A percentile compares a stretch with the other conserved stretches of the same genome.
phyloP scores from a whole-genome alignment of 169 alveolate species.

The Plasmodium vinckei region DNA sequence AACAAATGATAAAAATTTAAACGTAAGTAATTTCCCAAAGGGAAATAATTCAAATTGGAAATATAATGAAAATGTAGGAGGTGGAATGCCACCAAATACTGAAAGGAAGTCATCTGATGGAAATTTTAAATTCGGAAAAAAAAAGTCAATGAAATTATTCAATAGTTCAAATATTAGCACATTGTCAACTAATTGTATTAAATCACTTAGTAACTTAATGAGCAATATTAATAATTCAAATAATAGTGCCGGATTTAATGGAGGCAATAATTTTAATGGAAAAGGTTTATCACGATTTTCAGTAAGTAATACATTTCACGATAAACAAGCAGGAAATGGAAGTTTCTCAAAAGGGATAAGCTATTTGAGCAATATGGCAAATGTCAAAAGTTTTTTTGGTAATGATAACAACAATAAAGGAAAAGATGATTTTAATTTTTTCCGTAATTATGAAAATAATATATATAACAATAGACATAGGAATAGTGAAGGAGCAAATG shows the following conservation, averaged over 20 bases:
- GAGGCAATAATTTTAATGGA: not conserved
- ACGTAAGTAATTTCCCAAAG: slow-evolving; percentile 22
- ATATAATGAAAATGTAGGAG: not conserved
- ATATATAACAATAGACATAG: not conserved
- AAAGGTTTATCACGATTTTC: not conserved
- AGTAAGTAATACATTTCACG: slow-evolving; percentile 1
- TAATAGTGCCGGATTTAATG: slow-evolving; percentile 10
- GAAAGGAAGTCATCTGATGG: slow-evolving; percentile 30
- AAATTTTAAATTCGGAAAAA: slow-evolving; percentile 29
- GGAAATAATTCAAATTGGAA: slow-evolving; percentile 14
- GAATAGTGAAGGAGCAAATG: not conserved
- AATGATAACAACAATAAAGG: slow-evolving; percentile 1
- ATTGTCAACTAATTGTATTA: slow-evolving; percentile 59
- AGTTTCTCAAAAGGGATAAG: slow-evolving; percentile 9
- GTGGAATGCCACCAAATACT: not conserved
- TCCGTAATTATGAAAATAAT: slow-evolving; percentile 21
- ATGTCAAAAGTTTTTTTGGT: not conserved
- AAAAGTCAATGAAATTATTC: slow-evolving; percentile 42
- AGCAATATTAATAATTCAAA: slow-evolving; percentile 45
- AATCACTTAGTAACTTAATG: slow-evolving; percentile 59
- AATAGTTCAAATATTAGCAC: slow-evolving; percentile 67
- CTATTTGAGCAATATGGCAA: slow-evolving; percentile 19
- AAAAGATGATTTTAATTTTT: slow-evolving; percentile 19
- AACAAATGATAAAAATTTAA: not conserved
- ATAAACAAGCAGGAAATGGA: slow-evolving; percentile 17